Evolutionary conservation across 2,329 filamentous ascomycete species (phyloP), one percentile per base, ranked within the genome.

Genomic region (Ascomycota sp.): DNA sequence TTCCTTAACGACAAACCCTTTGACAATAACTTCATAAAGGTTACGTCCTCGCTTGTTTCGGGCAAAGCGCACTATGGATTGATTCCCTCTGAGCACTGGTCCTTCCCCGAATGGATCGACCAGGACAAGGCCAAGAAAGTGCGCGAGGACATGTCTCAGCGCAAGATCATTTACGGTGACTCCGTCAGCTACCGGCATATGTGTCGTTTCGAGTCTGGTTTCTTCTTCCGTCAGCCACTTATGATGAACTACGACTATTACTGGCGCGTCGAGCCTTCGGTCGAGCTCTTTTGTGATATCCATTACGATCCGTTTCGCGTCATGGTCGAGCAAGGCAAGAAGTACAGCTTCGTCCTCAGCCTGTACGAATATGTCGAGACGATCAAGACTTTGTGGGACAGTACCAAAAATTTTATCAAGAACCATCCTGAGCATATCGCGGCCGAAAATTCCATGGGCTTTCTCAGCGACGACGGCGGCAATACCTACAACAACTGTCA

Each of bases 191-290:
- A 98, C 62, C 75, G 89, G 38, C 91, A 98, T 63, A 98, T 98
- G 89, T 98, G 89, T 57, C 81, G 89, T 39, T 98, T 93, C 50
- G 89, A 98, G 57, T 95, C 86, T 7, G 89, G 89, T 24, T 98
- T 98, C 66, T 98, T 98, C 67, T 98, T 95, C 71, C 82, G 78
- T 36, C 89, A 98, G 52, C 69, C 72, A 20, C 59, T 94, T 41
- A 85, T 98, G 80, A 58, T 80, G 52, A 83, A 95, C 51, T 98
- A 92, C 56, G 89, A 98, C 50, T 98, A 82, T 70, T 98, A 98
- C 68, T 98, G 89, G 89, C 81, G 91, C 42, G 89, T 98, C 10
- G 89, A 98, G 65, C 89, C 89, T 43, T 89, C 80, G 55, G 74
- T 98, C 49, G 80, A 95, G 61, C 75, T 98, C 36, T 94, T 72